Conservation (phyloP, 2,329 filamentous ascomycete species). For the Pseudocercospora vitis region DNA sequence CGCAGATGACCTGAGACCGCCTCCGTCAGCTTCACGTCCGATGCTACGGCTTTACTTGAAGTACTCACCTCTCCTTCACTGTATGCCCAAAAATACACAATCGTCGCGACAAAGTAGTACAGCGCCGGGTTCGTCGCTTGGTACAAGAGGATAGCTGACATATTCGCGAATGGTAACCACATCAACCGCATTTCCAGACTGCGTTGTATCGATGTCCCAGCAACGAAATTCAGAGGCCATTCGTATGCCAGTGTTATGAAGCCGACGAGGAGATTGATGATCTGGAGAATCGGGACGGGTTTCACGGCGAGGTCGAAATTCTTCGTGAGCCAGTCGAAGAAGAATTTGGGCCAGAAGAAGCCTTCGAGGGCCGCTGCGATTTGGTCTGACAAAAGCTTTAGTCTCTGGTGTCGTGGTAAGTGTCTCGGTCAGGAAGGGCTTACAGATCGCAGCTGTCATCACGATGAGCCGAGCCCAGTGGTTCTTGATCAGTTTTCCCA, state of each 20-base stretch:
- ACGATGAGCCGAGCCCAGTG: constrained; percentile 96
- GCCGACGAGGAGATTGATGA: constrained; percentile 82
- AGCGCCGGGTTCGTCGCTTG: constrained; percentile 89
- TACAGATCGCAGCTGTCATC: constrained; percentile 78
- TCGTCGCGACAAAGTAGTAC: constrained; percentile 85
- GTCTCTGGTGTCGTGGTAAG: neutral
- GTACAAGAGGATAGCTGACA: constrained; percentile 77
- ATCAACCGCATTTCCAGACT: constrained; percentile 85
- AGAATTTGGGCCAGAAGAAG: constrained; percentile 98
- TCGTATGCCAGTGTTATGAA: constrained; percentile 80
- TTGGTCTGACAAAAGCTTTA: constrained; percentile 65
- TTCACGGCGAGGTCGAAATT: constrained; percentile 83
- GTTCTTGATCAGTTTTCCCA: constrained; percentile 99
- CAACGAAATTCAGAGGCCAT: constrained; percentile 79
- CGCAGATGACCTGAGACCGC: constrained; percentile 47
- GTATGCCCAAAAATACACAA: constrained; percentile 94
- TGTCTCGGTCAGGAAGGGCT: constrained; percentile 25
- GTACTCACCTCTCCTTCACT: constrained; percentile 86
- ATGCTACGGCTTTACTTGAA: neutral
- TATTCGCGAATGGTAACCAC: constrained; percentile 73
- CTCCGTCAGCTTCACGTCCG: constrained; percentile 10
- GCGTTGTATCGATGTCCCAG: constrained; percentile 75
- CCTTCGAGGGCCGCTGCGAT: constrained; percentile 76
- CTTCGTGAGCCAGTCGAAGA: constrained; percentile 94
- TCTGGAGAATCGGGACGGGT: constrained; percentile 84